Percentiles rank a stretch among this genome's conserved stretches.
phyloP scores from a whole-genome alignment of 108 stramenopile species.

The Bacterosira constricta region DNA sequence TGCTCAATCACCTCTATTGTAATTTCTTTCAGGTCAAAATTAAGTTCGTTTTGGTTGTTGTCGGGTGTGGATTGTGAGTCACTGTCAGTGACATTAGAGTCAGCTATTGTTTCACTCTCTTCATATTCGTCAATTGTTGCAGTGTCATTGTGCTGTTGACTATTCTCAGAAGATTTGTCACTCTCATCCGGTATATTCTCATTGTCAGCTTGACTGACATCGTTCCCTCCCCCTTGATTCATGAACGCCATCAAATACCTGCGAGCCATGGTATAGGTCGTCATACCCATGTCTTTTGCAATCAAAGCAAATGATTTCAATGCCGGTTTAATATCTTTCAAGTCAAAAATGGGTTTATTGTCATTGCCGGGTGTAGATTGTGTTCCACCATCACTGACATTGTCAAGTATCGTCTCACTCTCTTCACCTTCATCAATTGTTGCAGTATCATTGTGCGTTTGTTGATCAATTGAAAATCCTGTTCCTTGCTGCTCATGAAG shows the following conservation, averaged over 20 bases:
- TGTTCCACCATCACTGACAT: conserved; percentile 7
- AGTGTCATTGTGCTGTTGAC: conserved; percentile 2
- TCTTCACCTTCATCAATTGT: conserved; percentile 27
- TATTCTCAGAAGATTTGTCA: conserved; percentile 6
- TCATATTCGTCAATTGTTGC: conserved; percentile 23
- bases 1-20: conserved; percentile 31
- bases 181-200: no score
- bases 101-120: conserved; percentile 1
- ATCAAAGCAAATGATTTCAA: conserved; percentile 13
- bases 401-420: not conserved
- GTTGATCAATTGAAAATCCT: not conserved
- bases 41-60: conserved; percentile 13
- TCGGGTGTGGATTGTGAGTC: not conserved
- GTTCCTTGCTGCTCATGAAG: conserved; percentile 16
- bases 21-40: conserved; percentile 34
- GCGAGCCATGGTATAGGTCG: conserved; percentile 15
- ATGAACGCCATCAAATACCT: conserved; percentile 27
- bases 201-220: no score
- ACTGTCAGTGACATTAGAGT: conserved; percentile 2
- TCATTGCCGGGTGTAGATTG: not conserved
- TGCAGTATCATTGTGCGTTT: conserved; percentile 8
- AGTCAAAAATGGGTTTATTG: conserved; percentile 28
- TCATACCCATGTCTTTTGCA: conserved; percentile 20
- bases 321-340: conserved; percentile 34
- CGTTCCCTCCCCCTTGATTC: not conserved